Evolutionary conservation across 2,329 filamentous ascomycete species (phyloP).

Genomic region (Aspergillus versicolor): DNA sequence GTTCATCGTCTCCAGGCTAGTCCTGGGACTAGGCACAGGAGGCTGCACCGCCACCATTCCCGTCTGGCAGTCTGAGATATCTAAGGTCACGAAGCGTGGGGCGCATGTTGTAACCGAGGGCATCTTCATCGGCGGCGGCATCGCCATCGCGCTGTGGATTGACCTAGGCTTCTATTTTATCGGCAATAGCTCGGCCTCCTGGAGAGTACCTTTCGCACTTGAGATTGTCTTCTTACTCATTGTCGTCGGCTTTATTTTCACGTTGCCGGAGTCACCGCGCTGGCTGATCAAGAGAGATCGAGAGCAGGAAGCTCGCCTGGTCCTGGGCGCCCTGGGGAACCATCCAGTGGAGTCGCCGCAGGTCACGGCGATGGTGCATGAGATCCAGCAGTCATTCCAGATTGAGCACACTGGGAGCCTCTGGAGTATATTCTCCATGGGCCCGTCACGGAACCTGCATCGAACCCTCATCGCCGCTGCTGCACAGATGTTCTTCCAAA

Average conservation of each 20-base stretch:
- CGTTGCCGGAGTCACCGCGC: no score
- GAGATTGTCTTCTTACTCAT: not conserved
- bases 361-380: no score
- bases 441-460: no score
- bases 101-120: not conserved
- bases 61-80: not conserved
- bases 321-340: no score
- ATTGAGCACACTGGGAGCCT: no score
- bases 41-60: not conserved
- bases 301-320: no score
- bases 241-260: not conserved
- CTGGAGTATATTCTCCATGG: no score
- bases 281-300: no score
- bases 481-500: no score
- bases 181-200: not conserved
- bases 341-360: no score
- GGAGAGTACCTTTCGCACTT: not conserved
- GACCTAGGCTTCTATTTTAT: not conserved
- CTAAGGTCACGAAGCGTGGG: not conserved
- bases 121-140: not conserved
- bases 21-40: not conserved
- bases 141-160: not conserved
- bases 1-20: not conserved
- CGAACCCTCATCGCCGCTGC: no score
- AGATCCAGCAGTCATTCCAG: no score